Evolutionary conservation across 1,284 basidiomycete genomes (phyloP), one percentile per base, ranked within the genome.

Genomic region (Rhodotorula sp.): DNA sequence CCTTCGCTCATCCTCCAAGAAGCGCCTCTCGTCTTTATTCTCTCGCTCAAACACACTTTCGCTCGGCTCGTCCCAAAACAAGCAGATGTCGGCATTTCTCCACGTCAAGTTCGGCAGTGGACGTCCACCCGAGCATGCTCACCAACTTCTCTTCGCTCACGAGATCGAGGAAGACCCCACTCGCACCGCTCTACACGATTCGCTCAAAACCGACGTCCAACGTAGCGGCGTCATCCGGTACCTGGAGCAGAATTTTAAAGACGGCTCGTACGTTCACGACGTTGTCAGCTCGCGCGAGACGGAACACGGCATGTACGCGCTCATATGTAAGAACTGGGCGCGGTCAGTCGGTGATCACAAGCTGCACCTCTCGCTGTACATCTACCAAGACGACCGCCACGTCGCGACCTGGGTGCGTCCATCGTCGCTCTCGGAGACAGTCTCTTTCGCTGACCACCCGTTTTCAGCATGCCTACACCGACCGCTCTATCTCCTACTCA

Each of bases 401-500:
- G 54, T 56, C 55, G 63, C 66, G 2, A 73, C 72, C 15, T 73
- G 72, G 71, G 71, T 73, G 10, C 2, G 57, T 22, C 1, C 5
- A 3, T 13, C 8, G 17, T 30, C n/a, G 0, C 49, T 11, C 3
- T n/a, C 9, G 7, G 17, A 9, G 34, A 11, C 2, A 2, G 13
- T 20, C n/a, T 6, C 52, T 46, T 22, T 22, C 27, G 0, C 9
- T 15, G 2, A 32, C 47, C 2, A 6, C 0, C 27, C 17, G 15
- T 27, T 27, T 2, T 13, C 62, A 70, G 72, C 72, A 73, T 66
- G 69, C 69, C 44, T 73, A 71, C 62, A 73, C 69, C 48, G 72
- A 73, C 64, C 72, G 72, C 20, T 66, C 68, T 10, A 47, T 73
- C 54, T 73, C 72, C 22, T 67, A 68, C 48, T 62, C 63, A 2